Evolutionary conservation across 768 basidiomycete genomes (phyloP).

Genomic region (Podaxis sp.): DNA sequence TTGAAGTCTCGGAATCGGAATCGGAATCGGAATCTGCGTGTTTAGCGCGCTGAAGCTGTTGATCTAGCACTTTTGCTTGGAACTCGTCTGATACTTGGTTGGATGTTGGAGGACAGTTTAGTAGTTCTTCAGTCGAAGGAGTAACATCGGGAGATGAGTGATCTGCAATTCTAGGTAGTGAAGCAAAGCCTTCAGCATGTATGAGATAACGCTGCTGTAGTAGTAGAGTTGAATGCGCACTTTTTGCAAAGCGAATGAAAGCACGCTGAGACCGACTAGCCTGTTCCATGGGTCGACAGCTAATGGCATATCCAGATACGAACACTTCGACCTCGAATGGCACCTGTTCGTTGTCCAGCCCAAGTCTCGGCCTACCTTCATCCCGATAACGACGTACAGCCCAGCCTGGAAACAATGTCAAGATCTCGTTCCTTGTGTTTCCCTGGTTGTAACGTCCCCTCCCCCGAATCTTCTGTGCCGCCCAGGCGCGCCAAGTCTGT

Average conservation of each 20-base stretch:
- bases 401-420: conserved; percentile 81
- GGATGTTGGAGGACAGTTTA: conserved; percentile 28
- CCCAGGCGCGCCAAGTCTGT: conserved; percentile 18
- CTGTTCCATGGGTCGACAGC: conserved; percentile 54
- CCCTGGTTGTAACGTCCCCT: not conserved
- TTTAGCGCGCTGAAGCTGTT: conserved; percentile 42
- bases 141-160: conserved; percentile 1
- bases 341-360: conserved; percentile 18
- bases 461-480: not conserved
- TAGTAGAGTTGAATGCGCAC: conserved; percentile 35
- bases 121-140: conserved; percentile 28
- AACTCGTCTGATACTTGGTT: conserved; percentile 48
- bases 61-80: conserved; percentile 49
- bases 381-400: conserved; percentile 54
- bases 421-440: conserved; percentile 34
- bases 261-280: conserved; percentile 75
- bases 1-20: conserved; percentile 16
- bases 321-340: conserved; percentile 73
- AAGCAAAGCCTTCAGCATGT: conserved; percentile 59
- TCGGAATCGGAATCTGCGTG: conserved; percentile 24
- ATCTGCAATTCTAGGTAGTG: conserved; percentile 58
- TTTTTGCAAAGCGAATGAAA: conserved; percentile 76
- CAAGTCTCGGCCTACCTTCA: not conserved
- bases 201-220: not conserved
- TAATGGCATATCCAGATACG: conserved; percentile 76